Conservation (phyloP, 2,329 filamentous ascomycete species). For the Trichophyton schoenleinii region DNA sequence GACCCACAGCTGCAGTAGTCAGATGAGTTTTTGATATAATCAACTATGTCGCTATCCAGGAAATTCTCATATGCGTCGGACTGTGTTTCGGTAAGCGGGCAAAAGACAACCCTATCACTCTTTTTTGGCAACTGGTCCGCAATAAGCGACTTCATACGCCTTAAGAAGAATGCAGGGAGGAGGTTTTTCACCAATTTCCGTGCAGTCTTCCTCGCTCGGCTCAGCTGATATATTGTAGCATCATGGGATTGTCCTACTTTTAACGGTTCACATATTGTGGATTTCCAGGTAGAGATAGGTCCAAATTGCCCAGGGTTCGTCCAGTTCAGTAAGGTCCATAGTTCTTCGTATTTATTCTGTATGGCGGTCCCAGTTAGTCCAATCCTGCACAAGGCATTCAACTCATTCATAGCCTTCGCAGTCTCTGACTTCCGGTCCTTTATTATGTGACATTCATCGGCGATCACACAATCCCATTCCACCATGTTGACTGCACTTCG, state of each 20-base stretch:
- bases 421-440: slow-evolving; percentile 68
- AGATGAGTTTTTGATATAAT: slow-evolving; percentile 54
- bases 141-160: slow-evolving; percentile 85
- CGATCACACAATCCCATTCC: slow-evolving; percentile 85
- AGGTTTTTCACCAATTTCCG: slow-evolving; percentile 76
- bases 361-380: slow-evolving; percentile 92
- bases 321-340: slow-evolving; percentile 96
- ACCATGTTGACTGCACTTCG: slow-evolving; percentile 68
- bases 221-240: slow-evolving; percentile 71
- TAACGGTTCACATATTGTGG: slow-evolving; percentile 64
- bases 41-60: slow-evolving; percentile 57
- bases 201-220: slow-evolving; percentile 66
- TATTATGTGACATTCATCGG: slow-evolving; percentile 83
- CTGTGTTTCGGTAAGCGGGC: slow-evolving; percentile 73
- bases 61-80: slow-evolving; percentile 71
- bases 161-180: slow-evolving; percentile 76
- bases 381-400: slow-evolving; percentile 85
- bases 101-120: slow-evolving; percentile 88
- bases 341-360: slow-evolving; percentile 93
- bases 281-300: slow-evolving; percentile 61
- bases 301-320: slow-evolving; percentile 69
- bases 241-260: slow-evolving; percentile 86
- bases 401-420: slow-evolving; percentile 73
- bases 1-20: slow-evolving; percentile 59
- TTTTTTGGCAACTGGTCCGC: slow-evolving; percentile 90